Evolutionary conservation across 116 monocot species (phyloP).

Genomic region (Papilionanthe hybrid): DNA sequence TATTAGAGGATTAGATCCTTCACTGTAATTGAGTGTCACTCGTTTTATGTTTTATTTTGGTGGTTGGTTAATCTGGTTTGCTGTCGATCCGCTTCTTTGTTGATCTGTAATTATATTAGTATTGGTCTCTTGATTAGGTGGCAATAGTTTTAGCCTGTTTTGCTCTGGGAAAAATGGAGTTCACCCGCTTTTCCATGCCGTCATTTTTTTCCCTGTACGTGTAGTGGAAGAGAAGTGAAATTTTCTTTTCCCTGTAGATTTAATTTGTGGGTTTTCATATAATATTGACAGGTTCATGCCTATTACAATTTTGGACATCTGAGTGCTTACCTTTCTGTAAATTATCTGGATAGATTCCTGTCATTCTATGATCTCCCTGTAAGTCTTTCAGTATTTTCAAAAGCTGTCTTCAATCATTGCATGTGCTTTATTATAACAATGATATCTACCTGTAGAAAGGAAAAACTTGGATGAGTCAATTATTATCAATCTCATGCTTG

Average conservation of each 20-base stretch:
- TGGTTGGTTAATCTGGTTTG: neutral
- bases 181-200: neutral
- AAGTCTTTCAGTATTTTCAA: constrained; percentile 17
- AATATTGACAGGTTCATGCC: constrained; percentile 56
- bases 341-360: constrained; percentile 87
- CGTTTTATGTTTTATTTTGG: neutral
- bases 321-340: constrained; percentile 58
- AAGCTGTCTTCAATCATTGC: neutral
- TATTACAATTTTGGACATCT: constrained; percentile 71
- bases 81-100: neutral
- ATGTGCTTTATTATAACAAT: neutral
- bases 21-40: neutral
- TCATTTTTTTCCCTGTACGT: neutral
- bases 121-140: neutral
- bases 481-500: constrained; percentile 23
- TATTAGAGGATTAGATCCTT: neutral
- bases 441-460: constrained; percentile 15
- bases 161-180: neutral
- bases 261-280: neutral
- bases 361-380: constrained; percentile 66
- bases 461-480: constrained; percentile 21
- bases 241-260: neutral
- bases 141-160: neutral
- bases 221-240: neutral
- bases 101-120: neutral